Evolutionary conservation across 1,284 basidiomycete species (phyloP), one percentile per base, ranked within the genome.

Genomic region (Wolfiporia cocos): DNA sequence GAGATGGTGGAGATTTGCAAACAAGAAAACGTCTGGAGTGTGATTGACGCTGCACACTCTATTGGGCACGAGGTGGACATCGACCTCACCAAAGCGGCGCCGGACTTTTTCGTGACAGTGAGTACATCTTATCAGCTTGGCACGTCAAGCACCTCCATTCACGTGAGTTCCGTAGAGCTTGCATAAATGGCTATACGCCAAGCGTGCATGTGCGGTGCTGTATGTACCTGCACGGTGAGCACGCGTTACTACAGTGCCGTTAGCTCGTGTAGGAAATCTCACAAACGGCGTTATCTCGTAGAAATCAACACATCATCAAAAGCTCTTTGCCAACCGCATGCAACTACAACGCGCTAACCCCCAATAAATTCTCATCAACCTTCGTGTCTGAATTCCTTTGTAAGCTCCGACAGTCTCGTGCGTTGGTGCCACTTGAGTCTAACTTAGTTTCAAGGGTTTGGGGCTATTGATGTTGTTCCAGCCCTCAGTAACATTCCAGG

Each of bases 121-220:
- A 17, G 9, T 22, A n/a, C n/a, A n/a, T n/a, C n/a, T n/a, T n/a
- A n/a, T n/a, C n/a, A n/a, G n/a, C n/a, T n/a, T n/a, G n/a, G n/a
- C n/a, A n/a, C n/a, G n/a, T n/a, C n/a, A n/a, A n/a, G n/a, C n/a
- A n/a, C n/a, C n/a, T n/a, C n/a, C n/a, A n/a, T n/a, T n/a, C n/a
- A n/a, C n/a, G n/a, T n/a, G n/a, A n/a, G n/a, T n/a, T n/a, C 17
- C 15, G 15, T 33, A 40, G 38, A 89, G 87, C 53, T 82, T 80
- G 50, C 84, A 89, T 64, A 92, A 91, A 58, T 92, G 89, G 89
- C 65, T 92, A 3, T 77, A 65, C 50, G 73, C 78, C 4, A 86
- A 87, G 55, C 73, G 88, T 9, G 69, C 74, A 4, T 77, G 73
- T 39, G 81, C 86, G 0, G 66, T 86, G 12, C 64, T 92, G 24